These are phyloP conservation scores for Capronia americana DNA, from an alignment of 2,329 filamentous ascomycete genomes.

Conservation along the genomic window DNA sequence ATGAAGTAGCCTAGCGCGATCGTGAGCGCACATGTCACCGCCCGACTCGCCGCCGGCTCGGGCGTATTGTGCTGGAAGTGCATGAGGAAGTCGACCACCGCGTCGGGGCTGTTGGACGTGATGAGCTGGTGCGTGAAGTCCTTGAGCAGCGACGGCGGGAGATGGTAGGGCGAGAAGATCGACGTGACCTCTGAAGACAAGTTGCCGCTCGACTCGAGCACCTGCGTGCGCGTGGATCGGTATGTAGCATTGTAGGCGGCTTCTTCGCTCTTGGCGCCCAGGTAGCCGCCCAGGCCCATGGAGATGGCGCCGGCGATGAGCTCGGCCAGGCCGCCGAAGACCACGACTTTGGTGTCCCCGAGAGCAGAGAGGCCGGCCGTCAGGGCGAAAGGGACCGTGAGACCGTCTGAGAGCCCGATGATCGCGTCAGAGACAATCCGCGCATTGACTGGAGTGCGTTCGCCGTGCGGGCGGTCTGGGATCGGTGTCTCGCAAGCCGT, in stretches of 20 bases:
- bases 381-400: conserved; percentile 80
- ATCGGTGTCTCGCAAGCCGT: conserved; percentile 16
- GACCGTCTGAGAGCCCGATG: conserved; percentile 77
- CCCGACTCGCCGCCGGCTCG: conserved; percentile 48
- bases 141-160: conserved; percentile 30
- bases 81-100: conserved; percentile 34
- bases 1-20: conserved; percentile 45
- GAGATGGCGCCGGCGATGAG: conserved; percentile 76
- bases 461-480: neutral
- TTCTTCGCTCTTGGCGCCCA: conserved; percentile 63
- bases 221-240: conserved; percentile 24
- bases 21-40: conserved; percentile 49
- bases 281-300: conserved; percentile 77
- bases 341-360: conserved; percentile 68
- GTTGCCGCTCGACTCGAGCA: conserved; percentile 26
- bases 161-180: conserved; percentile 32
- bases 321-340: conserved; percentile 76
- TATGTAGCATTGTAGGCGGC: conserved; percentile 31
- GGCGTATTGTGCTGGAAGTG: conserved; percentile 39
- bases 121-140: conserved; percentile 34
- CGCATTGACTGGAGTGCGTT: conserved; percentile 24
- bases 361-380: conserved; percentile 71
- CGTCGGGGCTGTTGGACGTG: conserved; percentile 32
- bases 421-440: conserved; percentile 62
- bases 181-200: conserved; percentile 29